phyloP scores from a whole-genome alignment of 116 monocot genomes.

The Posidonia oceanica region DNA sequence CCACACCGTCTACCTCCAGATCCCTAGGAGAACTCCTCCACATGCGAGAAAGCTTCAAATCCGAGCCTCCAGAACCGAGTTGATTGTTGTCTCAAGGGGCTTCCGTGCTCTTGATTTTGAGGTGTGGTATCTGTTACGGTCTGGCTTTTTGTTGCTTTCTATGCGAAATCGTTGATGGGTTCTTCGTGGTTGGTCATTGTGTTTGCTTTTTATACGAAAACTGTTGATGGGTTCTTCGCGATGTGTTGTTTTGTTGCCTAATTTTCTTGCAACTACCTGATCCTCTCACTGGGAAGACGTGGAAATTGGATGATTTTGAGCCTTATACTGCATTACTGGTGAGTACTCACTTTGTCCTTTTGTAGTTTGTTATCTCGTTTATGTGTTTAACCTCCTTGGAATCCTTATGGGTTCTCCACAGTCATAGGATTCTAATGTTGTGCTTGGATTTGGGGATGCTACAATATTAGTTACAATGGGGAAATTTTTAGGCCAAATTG shows the following conservation, averaged over 20 bases:
- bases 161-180: background rate
- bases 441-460: too few species aligned
- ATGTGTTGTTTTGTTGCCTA: background rate
- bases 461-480: too few species aligned
- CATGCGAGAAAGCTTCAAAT: conserved; percentile 16
- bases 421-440: too few species aligned
- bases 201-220: background rate
- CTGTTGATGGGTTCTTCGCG: background rate
- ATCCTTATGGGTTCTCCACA: too few species aligned
- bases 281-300: conserved; percentile 72
- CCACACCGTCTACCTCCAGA: background rate
- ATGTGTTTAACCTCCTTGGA: too few species aligned
- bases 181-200: background rate
- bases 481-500: too few species aligned
- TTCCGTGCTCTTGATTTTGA: conserved; percentile 76
- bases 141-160: background rate
- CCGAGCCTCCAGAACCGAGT: conserved; percentile 58
- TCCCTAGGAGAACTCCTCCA: background rate
- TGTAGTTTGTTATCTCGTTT: too few species aligned
- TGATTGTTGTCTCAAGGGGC: conserved; percentile 33
- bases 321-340: conserved; percentile 80
- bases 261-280: conserved; percentile 62
- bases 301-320: conserved; percentile 88
- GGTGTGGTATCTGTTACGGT: conserved; percentile 14
- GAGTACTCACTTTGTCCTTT: background rate